Evolutionary conservation across 2,329 filamentous ascomycete species (phyloP).

Genomic region (Venturia nashicola): DNA sequence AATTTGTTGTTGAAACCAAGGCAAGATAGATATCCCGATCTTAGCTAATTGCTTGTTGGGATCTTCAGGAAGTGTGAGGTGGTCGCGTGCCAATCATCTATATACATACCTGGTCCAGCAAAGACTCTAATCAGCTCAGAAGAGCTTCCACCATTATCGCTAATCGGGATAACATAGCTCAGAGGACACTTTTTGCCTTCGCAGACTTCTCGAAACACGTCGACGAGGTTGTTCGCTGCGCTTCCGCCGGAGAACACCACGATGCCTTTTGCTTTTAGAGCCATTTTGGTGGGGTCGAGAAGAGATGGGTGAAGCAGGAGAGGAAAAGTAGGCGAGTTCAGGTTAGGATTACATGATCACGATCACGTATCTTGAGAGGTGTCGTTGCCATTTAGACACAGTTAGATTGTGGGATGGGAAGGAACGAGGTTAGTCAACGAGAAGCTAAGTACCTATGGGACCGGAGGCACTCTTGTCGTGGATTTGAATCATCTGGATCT

Average conservation of each 20-base stretch:
- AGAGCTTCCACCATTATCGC: constrained; percentile 88
- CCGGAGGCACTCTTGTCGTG: too few species aligned
- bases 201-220: constrained; percentile 59
- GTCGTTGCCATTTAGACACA: neutral
- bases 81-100: neutral
- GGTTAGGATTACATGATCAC: neutral
- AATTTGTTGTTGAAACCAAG: neutral
- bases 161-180: constrained; percentile 87
- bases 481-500: neutral
- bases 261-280: constrained; percentile 38
- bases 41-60: neutral
- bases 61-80: neutral
- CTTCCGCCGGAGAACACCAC: constrained; percentile 87
- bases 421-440: neutral
- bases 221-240: constrained; percentile 87
- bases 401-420: neutral
- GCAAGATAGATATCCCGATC: neutral
- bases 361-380: neutral
- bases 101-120: constrained; percentile 67
- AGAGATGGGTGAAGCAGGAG: neutral
- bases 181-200: constrained; percentile 54
- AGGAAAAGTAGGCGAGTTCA: neutral
- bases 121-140: constrained; percentile 91
- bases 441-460: neutral
- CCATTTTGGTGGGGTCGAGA: neutral